Evolutionary conservation across 78 protist species (phyloP), one percentile per base, ranked within the genome.

Genomic region (Creolimax fragrantissima): DNA sequence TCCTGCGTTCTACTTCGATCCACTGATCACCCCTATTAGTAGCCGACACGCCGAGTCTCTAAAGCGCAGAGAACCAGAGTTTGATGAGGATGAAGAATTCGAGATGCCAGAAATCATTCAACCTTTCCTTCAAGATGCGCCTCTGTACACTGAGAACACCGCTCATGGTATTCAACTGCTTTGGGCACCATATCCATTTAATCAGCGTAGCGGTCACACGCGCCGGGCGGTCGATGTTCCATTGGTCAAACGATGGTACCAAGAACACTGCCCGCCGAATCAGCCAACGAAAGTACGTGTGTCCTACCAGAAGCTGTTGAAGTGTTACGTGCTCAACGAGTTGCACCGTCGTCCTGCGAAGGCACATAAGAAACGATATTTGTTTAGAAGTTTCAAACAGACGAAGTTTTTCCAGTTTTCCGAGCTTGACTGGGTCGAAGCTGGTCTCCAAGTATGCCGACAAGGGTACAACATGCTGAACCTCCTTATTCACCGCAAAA

Each of bases 391-490:
- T 39, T 95, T 99, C 24, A 92, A 94, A 66, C 86, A 89, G 5
- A 98, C 99, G 5, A 98, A 98, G 97, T 98, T 98, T 94, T 99
- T 99, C 96, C 99, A 98, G 92, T 47, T 95, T 2, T 97, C 99
- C 2, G 95, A 96, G 85, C 83, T 99, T 45, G 99, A 99, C 88
- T 99, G 99, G 99, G 98, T 99, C 6, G 99, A 99, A 93, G 99
- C 99, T 2, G 99, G 99, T 3, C 97, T 99, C 43, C 99, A 99
- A 96, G 94, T 99, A n/a, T 96, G 97, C 45, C 92, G 99, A 3
- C 99, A 99, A 93, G 99, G 99, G 41, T 96, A 98, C 96, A 99
- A 99, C 96, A 98, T 98, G 99, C 97, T 99, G 85, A 98, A 98
- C 92, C 98, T 99, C 91, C 95, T 99, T 43, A 98, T 99, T 94